Evolutionary conservation across 768 basidiomycete genomes (phyloP).

Genomic region (Auricularia sp.): DNA sequence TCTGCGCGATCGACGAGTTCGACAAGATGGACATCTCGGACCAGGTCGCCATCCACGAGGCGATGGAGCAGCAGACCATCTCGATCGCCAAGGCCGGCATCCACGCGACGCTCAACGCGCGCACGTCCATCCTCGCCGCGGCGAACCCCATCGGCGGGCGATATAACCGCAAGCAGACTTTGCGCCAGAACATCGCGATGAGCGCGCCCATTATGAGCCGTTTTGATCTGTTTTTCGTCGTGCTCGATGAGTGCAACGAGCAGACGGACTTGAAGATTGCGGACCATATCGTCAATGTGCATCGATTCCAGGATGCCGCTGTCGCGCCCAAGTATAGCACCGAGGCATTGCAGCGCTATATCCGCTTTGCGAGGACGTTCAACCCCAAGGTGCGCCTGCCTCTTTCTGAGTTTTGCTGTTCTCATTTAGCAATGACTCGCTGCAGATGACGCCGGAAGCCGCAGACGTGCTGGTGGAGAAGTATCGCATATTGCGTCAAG

Average conservation of each 20-base stretch:
- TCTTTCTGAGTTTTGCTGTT: neutral
- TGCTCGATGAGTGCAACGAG: constrained; percentile 93
- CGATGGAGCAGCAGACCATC: constrained; percentile 99
- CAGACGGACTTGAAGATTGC: constrained; percentile 89
- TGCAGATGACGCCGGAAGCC: constrained; percentile 83
- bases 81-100: constrained; percentile 99
- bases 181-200: constrained; percentile 93
- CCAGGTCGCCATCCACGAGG: constrained; percentile 98
- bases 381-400: constrained; percentile 70
- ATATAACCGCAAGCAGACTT: constrained; percentile 88
- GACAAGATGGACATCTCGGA: constrained; percentile 99
- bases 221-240: constrained; percentile 96
- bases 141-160: constrained; percentile 96
- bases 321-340: constrained; percentile 96
- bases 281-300: constrained; percentile 94
- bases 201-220: constrained; percentile 98
- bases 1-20: constrained; percentile 99
- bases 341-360: constrained; percentile 91
- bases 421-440: neutral
- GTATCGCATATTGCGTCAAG: constrained; percentile 83
- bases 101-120: constrained; percentile 94
- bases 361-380: constrained; percentile 94
- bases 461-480: constrained; percentile 91
- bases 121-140: constrained; percentile 94
- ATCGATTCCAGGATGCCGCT: constrained; percentile 89